Percentiles rank a stretch among this genome's conserved stretches.
phyloP scores from a whole-genome alignment of 768 basidiomycete species.

The Kwoniella sp. region DNA sequence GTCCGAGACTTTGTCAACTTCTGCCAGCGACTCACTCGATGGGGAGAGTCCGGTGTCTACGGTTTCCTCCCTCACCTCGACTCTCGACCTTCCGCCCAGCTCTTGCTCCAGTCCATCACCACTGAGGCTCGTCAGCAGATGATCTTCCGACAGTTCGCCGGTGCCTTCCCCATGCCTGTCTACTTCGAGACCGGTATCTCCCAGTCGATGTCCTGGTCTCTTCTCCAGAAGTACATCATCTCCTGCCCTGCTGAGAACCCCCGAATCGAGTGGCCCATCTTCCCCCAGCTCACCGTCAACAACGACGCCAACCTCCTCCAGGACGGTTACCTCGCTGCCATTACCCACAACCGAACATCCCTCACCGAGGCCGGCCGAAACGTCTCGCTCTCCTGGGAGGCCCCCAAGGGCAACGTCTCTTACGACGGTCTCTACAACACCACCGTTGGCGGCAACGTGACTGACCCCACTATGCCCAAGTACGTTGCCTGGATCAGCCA shows the following conservation, averaged over 20 bases:
- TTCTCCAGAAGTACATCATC: slow-evolving; percentile 63
- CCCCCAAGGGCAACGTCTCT: slow-evolving; percentile 62
- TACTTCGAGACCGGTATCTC: slow-evolving; percentile 65
- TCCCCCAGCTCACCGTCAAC: slow-evolving; percentile 63
- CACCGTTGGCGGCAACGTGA: slow-evolving; percentile 55
- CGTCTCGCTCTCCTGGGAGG: slow-evolving; percentile 64
- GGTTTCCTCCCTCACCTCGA: slow-evolving; percentile 70
- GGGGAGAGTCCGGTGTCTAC: slow-evolving; percentile 64
- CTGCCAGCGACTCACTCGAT: slow-evolving; percentile 61
- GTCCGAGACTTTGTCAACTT: slow-evolving; percentile 68
- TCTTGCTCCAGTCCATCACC: slow-evolving; percentile 65
- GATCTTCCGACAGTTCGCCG: slow-evolving; percentile 67
- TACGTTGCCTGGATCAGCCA: slow-evolving; percentile 67
- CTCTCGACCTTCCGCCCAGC: slow-evolving; percentile 62
- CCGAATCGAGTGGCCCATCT: slow-evolving; percentile 62
- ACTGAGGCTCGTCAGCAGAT: slow-evolving; percentile 70
- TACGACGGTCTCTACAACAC: slow-evolving; percentile 64
- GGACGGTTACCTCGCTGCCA: slow-evolving; percentile 58
- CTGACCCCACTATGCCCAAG: slow-evolving; percentile 57
- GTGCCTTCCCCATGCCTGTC: slow-evolving; percentile 63
- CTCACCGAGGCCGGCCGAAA: slow-evolving; percentile 60
- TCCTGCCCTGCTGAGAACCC: slow-evolving; percentile 64
- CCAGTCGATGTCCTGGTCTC: slow-evolving; percentile 68
- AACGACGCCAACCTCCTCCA: slow-evolving; percentile 55
- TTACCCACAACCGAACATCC: slow-evolving; percentile 64